These are phyloP conservation scores for Candida glaebosa DNA, from an alignment of 805 yeast species.

Conservation along the genomic window DNA sequence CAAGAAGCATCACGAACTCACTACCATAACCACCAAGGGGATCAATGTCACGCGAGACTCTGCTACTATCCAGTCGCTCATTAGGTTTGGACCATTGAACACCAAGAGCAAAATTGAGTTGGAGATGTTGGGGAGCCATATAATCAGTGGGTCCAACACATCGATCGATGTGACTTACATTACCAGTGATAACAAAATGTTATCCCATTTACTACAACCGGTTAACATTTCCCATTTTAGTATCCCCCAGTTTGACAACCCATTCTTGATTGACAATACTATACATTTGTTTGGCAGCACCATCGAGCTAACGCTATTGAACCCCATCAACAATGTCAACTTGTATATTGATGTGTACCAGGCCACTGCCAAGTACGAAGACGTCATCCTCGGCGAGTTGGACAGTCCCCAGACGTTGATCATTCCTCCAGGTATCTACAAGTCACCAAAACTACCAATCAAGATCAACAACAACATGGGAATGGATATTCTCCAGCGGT, in stretches of 20 bases:
- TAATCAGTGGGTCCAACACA: conserved; percentile 11
- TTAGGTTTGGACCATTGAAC: conserved; percentile 2
- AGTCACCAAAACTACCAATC: conserved; percentile 49
- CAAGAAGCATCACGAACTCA: neutral
- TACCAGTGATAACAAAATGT: conserved; percentile 11
- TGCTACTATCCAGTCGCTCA: conserved; percentile 6
- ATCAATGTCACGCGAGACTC: neutral
- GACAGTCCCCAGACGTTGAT: conserved; percentile 36
- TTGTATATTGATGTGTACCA: conserved; percentile 38
- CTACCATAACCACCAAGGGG: neutral
- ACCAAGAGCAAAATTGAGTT: neutral
- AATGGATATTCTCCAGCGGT: conserved; percentile 46
- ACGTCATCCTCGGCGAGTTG: conserved; percentile 44
- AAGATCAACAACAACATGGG: conserved; percentile 44
- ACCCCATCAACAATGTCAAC: conserved; percentile 50
- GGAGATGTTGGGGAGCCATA: conserved; percentile 2
- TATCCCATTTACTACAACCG: conserved; percentile 13
- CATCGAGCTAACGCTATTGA: conserved; percentile 50
- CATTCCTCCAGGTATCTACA: conserved; percentile 51
- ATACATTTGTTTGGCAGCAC: conserved; percentile 56
- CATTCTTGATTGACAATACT: conserved; percentile 47
- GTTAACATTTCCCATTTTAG: conserved; percentile 19
- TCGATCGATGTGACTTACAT: conserved; percentile 25
- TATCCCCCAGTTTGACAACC: conserved; percentile 25
- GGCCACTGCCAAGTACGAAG: conserved; percentile 49